These are phyloP conservation scores for Myrica gale DNA, from an alignment of 306 rosid species.

Conservation along the genomic window DNA sequence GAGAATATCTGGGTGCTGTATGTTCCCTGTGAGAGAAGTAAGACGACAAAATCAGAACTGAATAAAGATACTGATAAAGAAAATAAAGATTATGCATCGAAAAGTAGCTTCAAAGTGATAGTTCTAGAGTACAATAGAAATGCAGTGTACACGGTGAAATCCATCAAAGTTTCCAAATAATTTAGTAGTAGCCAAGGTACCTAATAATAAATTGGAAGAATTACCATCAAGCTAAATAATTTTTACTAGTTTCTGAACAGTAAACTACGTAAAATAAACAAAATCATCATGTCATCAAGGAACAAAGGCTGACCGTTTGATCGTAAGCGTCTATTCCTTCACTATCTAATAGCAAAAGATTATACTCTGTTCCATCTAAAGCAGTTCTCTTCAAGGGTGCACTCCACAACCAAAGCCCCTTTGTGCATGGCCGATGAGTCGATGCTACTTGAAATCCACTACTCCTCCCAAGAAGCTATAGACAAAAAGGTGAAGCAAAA, in stretches of 20 bases:
- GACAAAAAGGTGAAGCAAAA: slow-evolving; percentile 2
- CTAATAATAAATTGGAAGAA: background rate
- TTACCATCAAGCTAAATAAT: background rate
- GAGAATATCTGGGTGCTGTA: slow-evolving; percentile 98
- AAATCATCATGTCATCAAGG: background rate
- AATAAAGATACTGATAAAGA: background rate
- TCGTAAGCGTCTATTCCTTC: slow-evolving; percentile 98
- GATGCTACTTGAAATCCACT: slow-evolving; percentile 93
- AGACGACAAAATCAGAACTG: background rate
- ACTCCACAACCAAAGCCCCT: slow-evolving; percentile 98
- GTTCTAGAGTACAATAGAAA: background rate
- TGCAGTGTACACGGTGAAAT: background rate
- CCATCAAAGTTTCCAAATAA: background rate
- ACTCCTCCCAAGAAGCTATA: slow-evolving; percentile 88
- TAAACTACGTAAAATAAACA: background rate
- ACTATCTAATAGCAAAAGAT: slow-evolving; percentile 74
- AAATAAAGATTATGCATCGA: background rate
- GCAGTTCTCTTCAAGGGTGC: slow-evolving; percentile 85
- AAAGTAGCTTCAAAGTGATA: background rate
- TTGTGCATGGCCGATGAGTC: slow-evolving; percentile 93
- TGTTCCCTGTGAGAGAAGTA: slow-evolving; percentile 56
- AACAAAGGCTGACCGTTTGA: slow-evolving; percentile 67
- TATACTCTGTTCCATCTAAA: slow-evolving; percentile 90
- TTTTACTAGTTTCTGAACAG: background rate
- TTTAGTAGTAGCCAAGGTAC: background rate